Base-by-base conservation (phyloP, 2,329 filamentous ascomycete species). In the Microsporum canis region DNA sequence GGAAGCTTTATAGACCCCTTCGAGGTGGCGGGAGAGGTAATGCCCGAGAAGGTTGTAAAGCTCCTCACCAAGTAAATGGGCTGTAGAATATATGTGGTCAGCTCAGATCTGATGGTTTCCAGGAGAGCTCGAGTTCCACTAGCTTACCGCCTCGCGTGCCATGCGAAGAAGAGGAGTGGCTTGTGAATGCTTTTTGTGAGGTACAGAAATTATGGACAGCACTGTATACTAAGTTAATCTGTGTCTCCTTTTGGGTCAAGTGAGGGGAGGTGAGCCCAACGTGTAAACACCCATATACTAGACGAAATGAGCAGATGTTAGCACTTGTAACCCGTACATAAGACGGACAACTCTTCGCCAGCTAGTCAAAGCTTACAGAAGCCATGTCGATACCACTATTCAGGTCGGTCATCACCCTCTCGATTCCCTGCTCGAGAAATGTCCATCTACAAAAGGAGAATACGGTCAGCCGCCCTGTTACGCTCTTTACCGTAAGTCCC, bases 181-280 rank as follows among this genome's bases (percentile, higher is more conserved):
- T 84, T 82, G 51, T 53, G 38, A 91, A 85, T 0, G 90, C 90
- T 74, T 97, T 97, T 75, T 97, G 94, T 29, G 94, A 96, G 61
- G 94, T 99, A 75, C 94, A 99, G 76, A 99, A 99, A 78, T 99
- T 96, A 78, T 99, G 94, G 57, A 99, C 94, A 63, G 91, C 91
- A 59, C 82, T 91, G 36, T 31, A 72, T 60, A 60, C 59, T 7
- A 23, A 33, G 29, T 65, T 58, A 65, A 55, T 14, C 23, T 33
- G 17, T 36, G 12, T n/a, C 51, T 56, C 36, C 58, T 14, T 14
- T n/a, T 29, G 17, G 27, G 6, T 36, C 27, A 8, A 55, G 60
- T 60, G 39, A 68, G 17, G 69, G 5, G 34, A 29, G 47, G 47
- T 38, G 59, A 12, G 61, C 74, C 77, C 67, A 72, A 90, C 87